Percentiles rank a stretch among this genome's conserved stretches.
Conservation (phyloP, 352 stramenopile genomes). For the Phytophthora boehmeriae region DNA sequence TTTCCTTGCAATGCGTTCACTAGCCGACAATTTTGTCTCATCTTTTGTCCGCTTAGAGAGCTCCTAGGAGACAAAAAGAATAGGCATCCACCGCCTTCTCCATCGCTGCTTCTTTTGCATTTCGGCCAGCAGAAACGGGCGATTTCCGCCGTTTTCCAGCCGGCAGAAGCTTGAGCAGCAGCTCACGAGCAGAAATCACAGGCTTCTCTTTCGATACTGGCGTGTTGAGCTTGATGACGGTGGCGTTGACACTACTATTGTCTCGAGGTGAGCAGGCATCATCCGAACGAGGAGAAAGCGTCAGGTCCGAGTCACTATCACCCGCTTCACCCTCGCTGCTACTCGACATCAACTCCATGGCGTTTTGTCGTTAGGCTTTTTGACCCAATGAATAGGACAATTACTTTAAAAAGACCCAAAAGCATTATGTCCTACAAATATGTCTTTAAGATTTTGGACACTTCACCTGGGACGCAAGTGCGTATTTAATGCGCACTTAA, state of each 20-base stretch:
- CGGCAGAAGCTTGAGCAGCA: slow-evolving; percentile 61
- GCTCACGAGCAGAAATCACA: slow-evolving; percentile 64
- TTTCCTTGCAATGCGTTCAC: slow-evolving; percentile 65
- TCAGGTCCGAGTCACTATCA: slow-evolving; percentile 19
- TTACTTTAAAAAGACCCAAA: too few relatives aligned
- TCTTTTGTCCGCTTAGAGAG: slow-evolving; percentile 5
- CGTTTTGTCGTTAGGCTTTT: too few relatives aligned
- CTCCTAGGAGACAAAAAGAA: slow-evolving; percentile 23
- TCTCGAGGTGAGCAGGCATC: background rate
- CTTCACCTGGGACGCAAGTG: too few relatives aligned
- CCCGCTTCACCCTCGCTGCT: slow-evolving; percentile 63
- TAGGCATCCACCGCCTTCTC: slow-evolving; percentile 21
- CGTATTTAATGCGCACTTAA: too few relatives aligned
- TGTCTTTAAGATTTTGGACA: too few relatives aligned
- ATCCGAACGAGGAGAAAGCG: slow-evolving; percentile 2
- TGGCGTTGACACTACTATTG: background rate
- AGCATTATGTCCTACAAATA: too few relatives aligned
- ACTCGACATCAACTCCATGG: slow-evolving; percentile 67
- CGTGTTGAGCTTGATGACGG: background rate
- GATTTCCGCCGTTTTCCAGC: slow-evolving; percentile 10
- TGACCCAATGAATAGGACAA: too few relatives aligned
- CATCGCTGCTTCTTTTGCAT: slow-evolving; percentile 8
- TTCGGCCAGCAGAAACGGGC: slow-evolving; percentile 5
- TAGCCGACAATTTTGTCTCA: slow-evolving; percentile 35
- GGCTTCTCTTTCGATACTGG: slow-evolving; percentile 38